phyloP scores from a whole-genome alignment of 441 rosid genomes.

The Metrosideros polymorpha region DNA sequence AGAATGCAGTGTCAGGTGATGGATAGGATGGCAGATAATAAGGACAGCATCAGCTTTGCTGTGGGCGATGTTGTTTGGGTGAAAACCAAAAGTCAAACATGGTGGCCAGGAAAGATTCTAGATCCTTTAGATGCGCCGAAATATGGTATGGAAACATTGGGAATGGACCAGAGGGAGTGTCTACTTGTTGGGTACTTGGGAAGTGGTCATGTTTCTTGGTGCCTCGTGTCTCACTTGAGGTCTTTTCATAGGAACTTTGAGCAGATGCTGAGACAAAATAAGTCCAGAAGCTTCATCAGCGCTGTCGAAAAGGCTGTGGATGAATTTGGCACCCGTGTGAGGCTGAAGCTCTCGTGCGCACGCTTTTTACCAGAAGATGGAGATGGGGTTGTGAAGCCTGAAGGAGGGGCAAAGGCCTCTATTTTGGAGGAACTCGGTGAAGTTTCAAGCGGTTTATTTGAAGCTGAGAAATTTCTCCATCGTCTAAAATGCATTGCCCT shows the following conservation, averaged over 20 bases:
- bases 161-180: conserved; percentile 15
- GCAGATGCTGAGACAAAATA: conserved; percentile 26
- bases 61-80: conserved; percentile 78
- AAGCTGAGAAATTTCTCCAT: conserved; percentile 40
- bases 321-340: conserved; percentile 48
- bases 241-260: conserved; percentile 55
- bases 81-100: conserved; percentile 42
- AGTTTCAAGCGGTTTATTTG: conserved; percentile 30
- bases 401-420: not conserved
- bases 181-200: conserved; percentile 47
- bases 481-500: conserved; percentile 46
- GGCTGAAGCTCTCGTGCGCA: conserved; percentile 47
- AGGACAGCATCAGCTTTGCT: conserved; percentile 16
- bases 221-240: conserved; percentile 47
- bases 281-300: conserved; percentile 33
- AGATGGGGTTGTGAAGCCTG: conserved; percentile 1
- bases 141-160: conserved; percentile 13
- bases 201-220: conserved; percentile 37
- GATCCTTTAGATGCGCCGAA: conserved; percentile 24
- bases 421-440: conserved; percentile 28
- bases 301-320: conserved; percentile 60
- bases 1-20: conserved; percentile 5
- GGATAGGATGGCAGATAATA: conserved; percentile 4
- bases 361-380: conserved; percentile 19
- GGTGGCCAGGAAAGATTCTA: conserved; percentile 88